phyloP scores from a whole-genome alignment of 495 filamentous ascomycete genomes.

The Jackrogersella multiformis region DNA sequence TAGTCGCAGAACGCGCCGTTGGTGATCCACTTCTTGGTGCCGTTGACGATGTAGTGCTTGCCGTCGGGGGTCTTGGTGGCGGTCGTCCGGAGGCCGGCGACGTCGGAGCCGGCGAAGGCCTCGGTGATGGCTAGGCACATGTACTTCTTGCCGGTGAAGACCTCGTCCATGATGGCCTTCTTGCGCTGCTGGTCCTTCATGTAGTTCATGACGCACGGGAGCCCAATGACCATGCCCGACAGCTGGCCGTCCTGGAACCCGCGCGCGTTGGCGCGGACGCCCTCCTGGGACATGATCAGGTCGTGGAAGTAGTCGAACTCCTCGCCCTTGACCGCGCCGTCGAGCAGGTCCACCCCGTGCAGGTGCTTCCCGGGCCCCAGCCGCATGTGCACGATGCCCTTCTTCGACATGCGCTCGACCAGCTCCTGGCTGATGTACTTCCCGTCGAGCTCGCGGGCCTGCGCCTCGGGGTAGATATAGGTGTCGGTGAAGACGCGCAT shows the following conservation, averaged over 20 bases:
- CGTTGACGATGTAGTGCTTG: slow-evolving; percentile 85
- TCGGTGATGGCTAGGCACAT: slow-evolving; percentile 90
- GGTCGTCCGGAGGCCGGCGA: slow-evolving; percentile 83
- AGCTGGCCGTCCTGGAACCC: slow-evolving; percentile 70
- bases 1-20: slow-evolving; percentile 87
- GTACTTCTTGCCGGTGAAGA: slow-evolving; percentile 83
- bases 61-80: slow-evolving; percentile 84
- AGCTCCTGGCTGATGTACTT: slow-evolving; percentile 78
- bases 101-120: slow-evolving; percentile 88
- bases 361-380: slow-evolving; percentile 86
- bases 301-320: slow-evolving; percentile 93
- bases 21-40: slow-evolving; percentile 95
- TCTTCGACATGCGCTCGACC: slow-evolving; percentile 78
- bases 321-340: slow-evolving; percentile 76
- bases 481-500: slow-evolving; percentile 78
- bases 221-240: slow-evolving; percentile 84
- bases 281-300: slow-evolving; percentile 78
- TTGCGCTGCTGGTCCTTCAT: slow-evolving; percentile 72
- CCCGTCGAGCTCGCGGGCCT: slow-evolving; percentile 79
- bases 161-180: slow-evolving; percentile 72
- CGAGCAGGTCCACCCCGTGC: slow-evolving; percentile 72
- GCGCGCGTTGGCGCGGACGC: slow-evolving; percentile 72
- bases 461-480: slow-evolving; percentile 76
- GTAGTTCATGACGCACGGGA: slow-evolving; percentile 85
- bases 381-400: slow-evolving; percentile 81